Conservation (phyloP, 306 rosid genomes). For the Citrullus colocynthis region DNA sequence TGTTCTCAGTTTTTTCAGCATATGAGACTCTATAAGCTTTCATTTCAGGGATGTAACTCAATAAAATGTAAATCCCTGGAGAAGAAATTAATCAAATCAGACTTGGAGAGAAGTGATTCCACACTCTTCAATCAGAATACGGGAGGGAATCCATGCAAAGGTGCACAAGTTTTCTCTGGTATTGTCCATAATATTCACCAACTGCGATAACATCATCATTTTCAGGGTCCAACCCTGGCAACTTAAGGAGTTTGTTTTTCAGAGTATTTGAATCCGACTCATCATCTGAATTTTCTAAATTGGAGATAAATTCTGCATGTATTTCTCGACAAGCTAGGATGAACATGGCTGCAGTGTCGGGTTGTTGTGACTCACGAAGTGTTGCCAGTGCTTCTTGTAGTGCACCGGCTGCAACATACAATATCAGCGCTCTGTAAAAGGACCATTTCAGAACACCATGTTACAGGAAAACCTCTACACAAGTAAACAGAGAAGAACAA, state of each 20-base stretch:
- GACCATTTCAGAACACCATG: conserved; percentile 17
- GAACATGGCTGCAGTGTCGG: conserved; percentile 93
- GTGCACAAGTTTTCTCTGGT: conserved; percentile 83
- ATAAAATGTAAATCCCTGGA: neutral
- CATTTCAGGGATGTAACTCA: conserved; percentile 1
- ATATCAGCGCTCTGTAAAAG: conserved; percentile 70
- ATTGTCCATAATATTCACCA: conserved; percentile 67
- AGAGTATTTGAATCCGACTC: conserved; percentile 35
- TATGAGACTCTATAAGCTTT: neutral
- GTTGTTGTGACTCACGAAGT: conserved; percentile 85
- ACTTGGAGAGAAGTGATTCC: neutral
- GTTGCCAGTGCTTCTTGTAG: conserved; percentile 87
- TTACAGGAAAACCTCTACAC: neutral
- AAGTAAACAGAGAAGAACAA: conserved; percentile 3
- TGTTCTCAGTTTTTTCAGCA: neutral
- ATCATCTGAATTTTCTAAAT: conserved; percentile 26
- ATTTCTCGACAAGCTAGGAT: conserved; percentile 87
- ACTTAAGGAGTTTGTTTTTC: conserved; percentile 29
- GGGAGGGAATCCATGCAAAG: conserved; percentile 93
- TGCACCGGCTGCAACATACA: conserved; percentile 93
- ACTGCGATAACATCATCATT: conserved; percentile 74
- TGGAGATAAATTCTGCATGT: conserved; percentile 47
- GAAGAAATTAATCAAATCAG: neutral
- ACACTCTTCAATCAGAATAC: conserved; percentile 32
- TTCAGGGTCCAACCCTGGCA: conserved; percentile 62